Evolutionary conservation across 2,329 filamentous ascomycete species (phyloP).

Genomic region (Teratosphaeria gauchensis): DNA sequence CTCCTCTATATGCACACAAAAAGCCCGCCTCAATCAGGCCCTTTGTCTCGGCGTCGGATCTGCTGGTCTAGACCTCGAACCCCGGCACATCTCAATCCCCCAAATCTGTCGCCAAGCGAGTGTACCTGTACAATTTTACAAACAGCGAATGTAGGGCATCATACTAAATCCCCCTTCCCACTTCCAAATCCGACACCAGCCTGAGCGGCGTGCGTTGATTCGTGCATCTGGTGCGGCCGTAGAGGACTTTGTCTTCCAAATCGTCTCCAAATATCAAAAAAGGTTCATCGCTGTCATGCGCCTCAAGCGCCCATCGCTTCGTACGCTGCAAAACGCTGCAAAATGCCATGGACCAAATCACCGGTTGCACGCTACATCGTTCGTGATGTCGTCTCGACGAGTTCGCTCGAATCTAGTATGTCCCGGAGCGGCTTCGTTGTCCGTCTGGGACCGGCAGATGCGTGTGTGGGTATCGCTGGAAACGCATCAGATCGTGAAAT

Average conservation of each 20-base stretch:
- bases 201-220: background rate
- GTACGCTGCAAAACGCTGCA: background rate
- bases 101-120: background rate
- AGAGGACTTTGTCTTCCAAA: background rate
- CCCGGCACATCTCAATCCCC: background rate
- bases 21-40: no score
- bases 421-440: background rate
- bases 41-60: background rate
- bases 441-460: background rate
- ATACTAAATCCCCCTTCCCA: background rate
- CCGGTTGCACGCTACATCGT: background rate
- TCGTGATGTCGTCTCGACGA: background rate
- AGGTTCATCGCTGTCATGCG: background rate
- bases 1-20: background rate
- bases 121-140: background rate
- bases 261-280: background rate
- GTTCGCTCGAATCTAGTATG: background rate
- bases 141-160: background rate
- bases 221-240: background rate
- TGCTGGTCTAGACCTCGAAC: background rate
- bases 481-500: background rate
- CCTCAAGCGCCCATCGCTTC: background rate
- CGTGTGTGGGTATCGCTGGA: background rate
- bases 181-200: background rate
- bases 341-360: background rate